phyloP scores from a whole-genome alignment of 139 green algal genomes.

The Volvox reticuliferus region DNA sequence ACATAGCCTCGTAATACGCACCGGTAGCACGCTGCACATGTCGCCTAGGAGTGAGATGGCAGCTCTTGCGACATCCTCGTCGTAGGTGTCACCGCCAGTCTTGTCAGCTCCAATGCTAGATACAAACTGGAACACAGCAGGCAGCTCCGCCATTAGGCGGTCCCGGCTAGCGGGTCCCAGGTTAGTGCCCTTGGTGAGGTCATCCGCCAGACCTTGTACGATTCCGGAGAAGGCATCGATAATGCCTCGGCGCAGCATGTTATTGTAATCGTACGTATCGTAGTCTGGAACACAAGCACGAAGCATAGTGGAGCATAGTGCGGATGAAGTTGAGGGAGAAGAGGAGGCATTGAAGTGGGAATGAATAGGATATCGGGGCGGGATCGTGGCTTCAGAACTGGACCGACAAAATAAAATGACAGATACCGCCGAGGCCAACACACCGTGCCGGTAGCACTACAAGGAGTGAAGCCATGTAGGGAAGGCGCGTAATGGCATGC shows the following conservation, averaged over 20 bases:
- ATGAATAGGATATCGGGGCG: no score
- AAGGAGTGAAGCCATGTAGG: no score
- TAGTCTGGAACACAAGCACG: constrained; percentile 67
- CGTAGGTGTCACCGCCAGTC: constrained; percentile 11
- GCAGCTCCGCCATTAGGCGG: constrained; percentile 51
- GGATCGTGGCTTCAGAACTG: no score
- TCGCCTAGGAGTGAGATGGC: constrained; percentile 75
- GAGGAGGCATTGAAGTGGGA: no score
- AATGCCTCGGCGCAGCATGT: constrained; percentile 90
- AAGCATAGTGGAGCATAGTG: neutral
- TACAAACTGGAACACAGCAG: constrained; percentile 62
- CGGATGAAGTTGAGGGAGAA: no score
- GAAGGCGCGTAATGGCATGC: no score
- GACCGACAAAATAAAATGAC: no score
- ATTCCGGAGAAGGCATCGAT: constrained; percentile 96
- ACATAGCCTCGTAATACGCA: constrained; percentile 48
- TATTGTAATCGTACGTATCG: constrained; percentile 94
- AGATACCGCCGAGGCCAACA: no score
- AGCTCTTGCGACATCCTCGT: constrained; percentile 61
- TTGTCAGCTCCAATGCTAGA: constrained; percentile 60
- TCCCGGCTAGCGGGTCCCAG: constrained; percentile 32
- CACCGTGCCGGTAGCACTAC: no score
- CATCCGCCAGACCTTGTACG: constrained; percentile 59
- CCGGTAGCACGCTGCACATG: constrained; percentile 61
- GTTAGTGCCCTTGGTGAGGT: constrained; percentile 51